Evolutionary conservation across 208 protist genomes (phyloP).

Genomic region (Naegleria lovaniensis): DNA sequence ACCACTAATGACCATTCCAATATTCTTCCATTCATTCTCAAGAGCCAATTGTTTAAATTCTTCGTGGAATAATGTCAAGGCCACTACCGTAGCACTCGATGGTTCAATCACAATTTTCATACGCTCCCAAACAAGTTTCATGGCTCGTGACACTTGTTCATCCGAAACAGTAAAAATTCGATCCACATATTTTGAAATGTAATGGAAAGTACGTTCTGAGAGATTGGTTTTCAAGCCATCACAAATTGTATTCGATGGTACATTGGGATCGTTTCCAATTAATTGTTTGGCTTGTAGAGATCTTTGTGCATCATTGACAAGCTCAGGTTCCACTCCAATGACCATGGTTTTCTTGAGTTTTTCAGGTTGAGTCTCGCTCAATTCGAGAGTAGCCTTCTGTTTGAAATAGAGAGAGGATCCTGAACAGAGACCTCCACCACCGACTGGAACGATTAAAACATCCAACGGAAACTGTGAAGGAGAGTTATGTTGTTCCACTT

Average conservation of each 20-base stretch:
- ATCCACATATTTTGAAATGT: constrained; percentile 41
- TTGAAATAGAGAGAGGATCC: constrained; percentile 32
- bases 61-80: constrained; percentile 27
- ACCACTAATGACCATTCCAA: neutral
- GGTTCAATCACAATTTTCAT: constrained; percentile 65
- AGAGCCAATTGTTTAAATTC: neutral
- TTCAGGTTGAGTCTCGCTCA: neutral
- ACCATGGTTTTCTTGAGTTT: neutral
- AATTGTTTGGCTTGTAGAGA: neutral
- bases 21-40: neutral
- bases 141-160: constrained; percentile 49
- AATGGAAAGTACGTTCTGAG: constrained; percentile 38
- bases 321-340: constrained; percentile 35
- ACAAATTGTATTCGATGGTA: constrained; percentile 47
- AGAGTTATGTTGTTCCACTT: neutral
- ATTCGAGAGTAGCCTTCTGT: constrained; percentile 7
- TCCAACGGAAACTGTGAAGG: neutral
- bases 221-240: constrained; percentile 54
- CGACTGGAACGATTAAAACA: constrained; percentile 32
- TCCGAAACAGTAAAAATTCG: constrained; percentile 51
- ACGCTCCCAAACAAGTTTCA: constrained; percentile 55
- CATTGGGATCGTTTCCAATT: neutral
- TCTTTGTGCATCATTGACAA: constrained; percentile 30
- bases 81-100: constrained; percentile 45
- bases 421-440: constrained; percentile 35